A percentile compares a stretch with the other conserved stretches of the same genome.
phyloP scores from a whole-genome alignment of 1,284 basidiomycete species.

The Mycena sp. region DNA sequence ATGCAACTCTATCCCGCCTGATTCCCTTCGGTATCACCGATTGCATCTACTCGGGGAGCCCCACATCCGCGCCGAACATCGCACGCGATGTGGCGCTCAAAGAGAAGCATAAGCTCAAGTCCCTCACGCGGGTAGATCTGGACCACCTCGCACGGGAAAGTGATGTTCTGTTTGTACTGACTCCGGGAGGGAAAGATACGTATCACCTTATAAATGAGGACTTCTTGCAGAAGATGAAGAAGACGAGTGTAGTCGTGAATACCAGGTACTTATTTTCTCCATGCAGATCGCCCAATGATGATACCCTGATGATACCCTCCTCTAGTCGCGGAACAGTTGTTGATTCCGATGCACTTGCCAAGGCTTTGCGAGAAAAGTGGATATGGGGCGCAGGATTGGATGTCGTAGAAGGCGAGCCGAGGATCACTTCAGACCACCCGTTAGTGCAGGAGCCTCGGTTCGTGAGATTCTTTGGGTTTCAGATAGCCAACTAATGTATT shows the following conservation, averaged over 20 bases:
- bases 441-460: slow-evolving; percentile 81
- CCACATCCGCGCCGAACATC: slow-evolving; percentile 47
- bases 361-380: slow-evolving; percentile 78
- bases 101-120: slow-evolving; percentile 54
- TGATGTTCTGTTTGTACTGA: slow-evolving; percentile 87
- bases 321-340: slow-evolving; percentile 83
- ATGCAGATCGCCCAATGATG: not conserved
- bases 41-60: slow-evolving; percentile 72
- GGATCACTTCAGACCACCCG: slow-evolving; percentile 78
- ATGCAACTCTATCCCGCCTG: slow-evolving; percentile 80
- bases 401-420: slow-evolving; percentile 93
- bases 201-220: slow-evolving; percentile 76
- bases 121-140: slow-evolving; percentile 69
- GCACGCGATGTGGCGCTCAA: slow-evolving; percentile 64
- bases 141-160: slow-evolving; percentile 76
- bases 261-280: slow-evolving; percentile 42
- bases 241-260: slow-evolving; percentile 83
- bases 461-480: slow-evolving; percentile 40
- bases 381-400: slow-evolving; percentile 95
- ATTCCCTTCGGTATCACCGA: slow-evolving; percentile 80
- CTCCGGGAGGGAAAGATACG: slow-evolving; percentile 80
- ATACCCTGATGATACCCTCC: too few relatives aligned
- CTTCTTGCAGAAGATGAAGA: slow-evolving; percentile 89
- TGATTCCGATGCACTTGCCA: slow-evolving; percentile 88
- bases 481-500: too few relatives aligned